Evolutionary conservation across 2,329 filamentous ascomycete genomes (phyloP).

Genomic region (Botrytis fragariae): DNA sequence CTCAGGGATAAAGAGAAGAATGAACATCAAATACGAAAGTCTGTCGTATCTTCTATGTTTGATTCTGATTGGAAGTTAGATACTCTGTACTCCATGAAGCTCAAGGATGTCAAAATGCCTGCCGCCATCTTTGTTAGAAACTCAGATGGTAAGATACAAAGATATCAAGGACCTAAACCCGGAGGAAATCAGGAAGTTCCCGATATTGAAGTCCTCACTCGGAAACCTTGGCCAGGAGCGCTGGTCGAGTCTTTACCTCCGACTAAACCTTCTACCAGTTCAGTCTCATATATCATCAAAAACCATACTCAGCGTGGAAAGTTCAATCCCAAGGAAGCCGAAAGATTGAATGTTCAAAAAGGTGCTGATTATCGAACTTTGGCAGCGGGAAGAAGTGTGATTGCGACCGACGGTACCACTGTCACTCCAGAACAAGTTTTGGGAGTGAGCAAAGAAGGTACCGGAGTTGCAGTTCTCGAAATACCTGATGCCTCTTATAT

Average conservation of each 20-base stretch:
- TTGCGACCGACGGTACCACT: slow-evolving; percentile 60
- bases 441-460: slow-evolving; percentile 62
- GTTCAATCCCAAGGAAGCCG: slow-evolving; percentile 68
- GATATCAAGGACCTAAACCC: slow-evolving; percentile 67
- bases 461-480: slow-evolving; percentile 77
- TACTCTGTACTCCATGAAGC: slow-evolving; percentile 61
- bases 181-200: slow-evolving; percentile 50
- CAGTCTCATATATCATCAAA: slow-evolving; percentile 84
- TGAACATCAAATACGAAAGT: slow-evolving; percentile 53
- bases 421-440: slow-evolving; percentile 89
- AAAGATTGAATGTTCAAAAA: slow-evolving; percentile 59
- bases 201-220: slow-evolving; percentile 68
- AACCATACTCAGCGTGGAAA: slow-evolving; percentile 74
- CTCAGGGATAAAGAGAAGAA: slow-evolving; percentile 41
- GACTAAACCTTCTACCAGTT: slow-evolving; percentile 62
- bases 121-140: slow-evolving; percentile 69
- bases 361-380: slow-evolving; percentile 60
- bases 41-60: slow-evolving; percentile 74
- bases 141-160: slow-evolving; percentile 60
- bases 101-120: slow-evolving; percentile 65
- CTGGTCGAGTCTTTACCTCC: slow-evolving; percentile 63
- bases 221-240: slow-evolving; percentile 76
- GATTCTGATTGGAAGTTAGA: slow-evolving; percentile 73
- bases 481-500: slow-evolving; percentile 71
- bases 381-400: slow-evolving; percentile 60